phyloP scores from a whole-genome alignment of 2,329 filamentous ascomycete genomes.

The Canariomyces notabilis region DNA sequence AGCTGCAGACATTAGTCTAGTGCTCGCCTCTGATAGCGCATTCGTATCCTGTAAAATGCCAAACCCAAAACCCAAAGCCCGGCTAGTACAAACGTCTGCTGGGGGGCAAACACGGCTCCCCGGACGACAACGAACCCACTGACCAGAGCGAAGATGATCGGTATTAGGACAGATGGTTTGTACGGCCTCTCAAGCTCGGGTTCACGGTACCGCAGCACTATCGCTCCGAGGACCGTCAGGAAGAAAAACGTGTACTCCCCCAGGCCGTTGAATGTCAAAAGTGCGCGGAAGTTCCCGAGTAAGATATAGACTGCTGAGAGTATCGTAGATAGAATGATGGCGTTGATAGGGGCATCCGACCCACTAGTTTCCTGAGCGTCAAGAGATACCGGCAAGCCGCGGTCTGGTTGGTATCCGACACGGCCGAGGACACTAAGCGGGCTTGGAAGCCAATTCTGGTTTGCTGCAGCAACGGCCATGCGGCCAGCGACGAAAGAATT shows the following conservation, averaged over 20 bases:
- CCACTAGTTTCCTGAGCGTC: conserved; percentile 12
- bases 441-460: conserved; percentile 46
- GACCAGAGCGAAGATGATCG: conserved; percentile 49
- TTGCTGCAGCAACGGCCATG: conserved; percentile 55
- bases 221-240: conserved; percentile 53
- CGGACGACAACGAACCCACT: conserved; percentile 56
- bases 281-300: conserved; percentile 55
- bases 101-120: conserved; percentile 54
- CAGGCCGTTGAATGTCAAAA: conserved; percentile 56
- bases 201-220: conserved; percentile 53
- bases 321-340: conserved; percentile 44
- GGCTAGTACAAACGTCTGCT: conserved; percentile 48
- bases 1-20: background rate
- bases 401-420: conserved; percentile 29
- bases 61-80: conserved; percentile 47
- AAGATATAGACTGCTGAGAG: conserved; percentile 54
- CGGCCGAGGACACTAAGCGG: conserved; percentile 42
- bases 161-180: conserved; percentile 46
- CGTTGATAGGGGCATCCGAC: conserved; percentile 51
- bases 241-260: conserved; percentile 62
- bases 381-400: background rate
- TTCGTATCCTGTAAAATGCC: conserved; percentile 34
- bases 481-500: conserved; percentile 59
- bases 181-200: conserved; percentile 52
- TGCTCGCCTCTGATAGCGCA: background rate